Base-by-base conservation (phyloP, 257 asterid genomes). In the Lycium ferocissimum region DNA sequence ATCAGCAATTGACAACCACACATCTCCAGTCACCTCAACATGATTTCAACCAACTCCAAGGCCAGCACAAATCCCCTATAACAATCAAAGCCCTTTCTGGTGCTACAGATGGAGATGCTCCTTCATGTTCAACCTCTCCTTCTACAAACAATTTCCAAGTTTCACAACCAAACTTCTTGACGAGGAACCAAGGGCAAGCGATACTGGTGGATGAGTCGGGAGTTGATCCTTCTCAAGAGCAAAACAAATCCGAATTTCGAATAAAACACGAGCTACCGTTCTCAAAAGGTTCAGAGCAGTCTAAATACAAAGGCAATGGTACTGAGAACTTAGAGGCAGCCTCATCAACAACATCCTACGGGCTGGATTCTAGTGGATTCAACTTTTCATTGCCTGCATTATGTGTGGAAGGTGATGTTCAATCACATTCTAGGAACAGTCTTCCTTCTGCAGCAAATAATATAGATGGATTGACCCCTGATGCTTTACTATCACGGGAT, bases 401-500 rank as follows among this genome's bases (percentile, higher is more conserved):
- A 54, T 85, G 93, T 88, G 85, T 91, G 90, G 98, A 96, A 67
- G 89, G 90, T 8, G 98, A 96, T 87, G 93, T 90, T 73, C 98
- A 96, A 81, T 94, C 98, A 26, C 94, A 93, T 78, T 85, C 94
- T n/a, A 89, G 92, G 89, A 89, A 87, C 58, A 85, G 86, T 57
- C 86, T 94, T 67, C 94, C 97, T 81, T 92, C 92, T 80, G 91
- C 92, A 53, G 84, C 87, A 1, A 86, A 92, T 82, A 84, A 92
- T 82, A 83, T 93, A 5, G 96, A 96, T 86, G 94, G 91, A 43
- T 88, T 96, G 86, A 90, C 97, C 7, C 98, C 99, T 9, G 99
- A 96, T 91, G 98, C 97, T 69, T 91, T 96, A 92, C 56, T 96
- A 76, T 94, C 99, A 17, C 91, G 98, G 88, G 98, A 93, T 84